A percentile compares a stretch with the other conserved stretches of the same genome.
phyloP scores from a whole-genome alignment of 331 rosid species.

The Rosa hybrid region DNA sequence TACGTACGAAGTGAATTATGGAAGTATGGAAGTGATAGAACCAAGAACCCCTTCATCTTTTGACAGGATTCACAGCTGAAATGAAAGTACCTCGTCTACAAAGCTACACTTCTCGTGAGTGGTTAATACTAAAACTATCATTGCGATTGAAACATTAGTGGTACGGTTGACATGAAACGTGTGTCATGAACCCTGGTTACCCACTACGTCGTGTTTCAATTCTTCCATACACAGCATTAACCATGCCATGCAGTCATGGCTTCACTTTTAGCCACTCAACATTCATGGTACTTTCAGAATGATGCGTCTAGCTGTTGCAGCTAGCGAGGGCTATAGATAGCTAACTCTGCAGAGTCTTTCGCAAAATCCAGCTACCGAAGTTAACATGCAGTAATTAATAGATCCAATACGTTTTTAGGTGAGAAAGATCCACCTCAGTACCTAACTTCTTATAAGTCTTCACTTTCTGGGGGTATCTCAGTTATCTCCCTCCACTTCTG shows the following conservation, averaged over 20 bases:
- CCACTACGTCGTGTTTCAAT: not conserved
- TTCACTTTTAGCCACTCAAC: not conserved
- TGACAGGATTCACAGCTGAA: not conserved
- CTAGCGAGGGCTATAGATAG: conserved; percentile 1
- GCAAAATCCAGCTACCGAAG: conserved; percentile 13
- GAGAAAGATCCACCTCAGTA: not conserved
- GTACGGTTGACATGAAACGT: not conserved
- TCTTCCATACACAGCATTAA: not conserved
- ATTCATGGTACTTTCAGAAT: not conserved
- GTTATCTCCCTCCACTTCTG: not conserved
- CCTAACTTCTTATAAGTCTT: not conserved
- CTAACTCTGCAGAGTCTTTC: conserved; percentile 19
- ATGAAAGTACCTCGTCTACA: not conserved
- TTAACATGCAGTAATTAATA: conserved; percentile 1
- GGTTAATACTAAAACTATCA: not conserved
- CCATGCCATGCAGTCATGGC: not conserved
- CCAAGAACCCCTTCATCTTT: not conserved
- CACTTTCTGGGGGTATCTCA: not conserved
- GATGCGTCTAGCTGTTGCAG: not conserved
- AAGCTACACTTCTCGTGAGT: not conserved
- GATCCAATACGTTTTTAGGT: conserved; percentile 31
- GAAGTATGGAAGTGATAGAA: not conserved
- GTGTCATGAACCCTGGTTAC: not conserved
- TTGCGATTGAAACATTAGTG: not conserved
- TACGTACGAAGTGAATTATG: too few relatives aligned